Percentiles rank a stretch among this genome's conserved stretches.
Evolutionary conservation across 2,329 filamentous ascomycete species (phyloP).

Genomic region (Ceratocystis diversiconidia): DNA sequence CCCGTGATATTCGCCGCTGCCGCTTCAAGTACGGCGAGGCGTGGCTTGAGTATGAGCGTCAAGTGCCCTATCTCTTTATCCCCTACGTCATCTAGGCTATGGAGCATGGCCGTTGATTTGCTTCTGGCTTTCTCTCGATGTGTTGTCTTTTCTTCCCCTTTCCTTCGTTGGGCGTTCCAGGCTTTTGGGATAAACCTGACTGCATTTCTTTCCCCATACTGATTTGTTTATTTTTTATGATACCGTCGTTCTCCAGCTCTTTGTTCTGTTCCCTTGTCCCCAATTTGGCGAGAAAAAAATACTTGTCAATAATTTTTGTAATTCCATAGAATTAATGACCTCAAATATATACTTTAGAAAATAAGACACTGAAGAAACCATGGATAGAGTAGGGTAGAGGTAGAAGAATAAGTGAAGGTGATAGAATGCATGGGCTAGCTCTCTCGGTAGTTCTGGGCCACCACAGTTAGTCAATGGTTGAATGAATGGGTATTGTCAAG

Average conservation of each 20-base stretch:
- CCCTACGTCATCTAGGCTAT: conserved; percentile 29
- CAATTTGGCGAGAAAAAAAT: neutral
- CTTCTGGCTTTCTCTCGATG: neutral
- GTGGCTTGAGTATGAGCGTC: conserved; percentile 66
- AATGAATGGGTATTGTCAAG: neutral
- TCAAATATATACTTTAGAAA: neutral
- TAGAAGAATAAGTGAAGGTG: no score
- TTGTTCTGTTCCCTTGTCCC: neutral
- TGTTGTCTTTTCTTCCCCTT: neutral
- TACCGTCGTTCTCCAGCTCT: neutral
- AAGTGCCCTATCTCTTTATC: conserved; percentile 74
- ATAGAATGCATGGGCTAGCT: no score
- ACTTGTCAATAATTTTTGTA: neutral
- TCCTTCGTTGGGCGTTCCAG: neutral
- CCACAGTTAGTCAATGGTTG: neutral
- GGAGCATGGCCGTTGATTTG: neutral
- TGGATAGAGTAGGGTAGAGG: no score
- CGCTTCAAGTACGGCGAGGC: conserved; percentile 67
- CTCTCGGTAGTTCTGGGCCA: no score
- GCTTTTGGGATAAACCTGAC: no score
- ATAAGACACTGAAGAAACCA: neutral
- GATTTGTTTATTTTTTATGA: neutral
- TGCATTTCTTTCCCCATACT: neutral
- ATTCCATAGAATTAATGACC: neutral
- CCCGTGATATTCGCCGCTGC: conserved; percentile 64